Percentiles rank a stretch among this genome's conserved stretches.
phyloP scores from a whole-genome alignment of 1,284 basidiomycete genomes.

The Peniophora sp. region DNA sequence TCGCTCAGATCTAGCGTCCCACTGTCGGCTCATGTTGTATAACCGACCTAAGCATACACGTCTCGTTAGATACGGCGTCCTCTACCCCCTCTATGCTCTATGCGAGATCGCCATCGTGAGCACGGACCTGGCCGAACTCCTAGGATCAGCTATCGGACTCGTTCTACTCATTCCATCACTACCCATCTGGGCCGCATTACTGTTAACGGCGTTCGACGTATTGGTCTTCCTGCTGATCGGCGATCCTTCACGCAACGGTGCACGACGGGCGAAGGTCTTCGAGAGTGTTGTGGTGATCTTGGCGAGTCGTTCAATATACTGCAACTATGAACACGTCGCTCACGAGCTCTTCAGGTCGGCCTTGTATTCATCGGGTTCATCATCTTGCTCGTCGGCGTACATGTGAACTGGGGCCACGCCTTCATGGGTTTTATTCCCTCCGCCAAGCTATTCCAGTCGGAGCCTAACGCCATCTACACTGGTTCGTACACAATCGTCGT shows the following conservation, averaged over 20 bases:
- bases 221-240: slow-evolving; percentile 64
- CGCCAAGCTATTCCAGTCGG: slow-evolving; percentile 49
- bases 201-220: slow-evolving; percentile 82
- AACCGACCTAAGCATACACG: slow-evolving; percentile 54
- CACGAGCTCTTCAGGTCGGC: slow-evolving; percentile 46
- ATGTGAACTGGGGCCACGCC: slow-evolving; percentile 70
- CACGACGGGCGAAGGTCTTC: slow-evolving; percentile 54
- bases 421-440: slow-evolving; percentile 87
- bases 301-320: background rate
- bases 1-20: slow-evolving; percentile 55
- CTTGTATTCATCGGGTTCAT: slow-evolving; percentile 79
- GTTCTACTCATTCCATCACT: slow-evolving; percentile 77
- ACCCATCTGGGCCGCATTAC: slow-evolving; percentile 74
- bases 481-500: slow-evolving; percentile 34
- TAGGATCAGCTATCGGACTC: slow-evolving; percentile 76
- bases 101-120: slow-evolving; percentile 82
- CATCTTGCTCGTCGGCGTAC: slow-evolving; percentile 68
- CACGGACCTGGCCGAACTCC: slow-evolving; percentile 68
- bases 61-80: slow-evolving; percentile 55
- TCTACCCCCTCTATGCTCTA: slow-evolving; percentile 63
- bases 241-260: slow-evolving; percentile 45
- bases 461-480: slow-evolving; percentile 68
- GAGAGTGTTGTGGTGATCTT: slow-evolving; percentile 53
- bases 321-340: background rate
- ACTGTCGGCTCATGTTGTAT: slow-evolving; percentile 66